Conservation (phyloP, 2,329 filamentous ascomycete species). For the Hypocrella siamensis region DNA sequence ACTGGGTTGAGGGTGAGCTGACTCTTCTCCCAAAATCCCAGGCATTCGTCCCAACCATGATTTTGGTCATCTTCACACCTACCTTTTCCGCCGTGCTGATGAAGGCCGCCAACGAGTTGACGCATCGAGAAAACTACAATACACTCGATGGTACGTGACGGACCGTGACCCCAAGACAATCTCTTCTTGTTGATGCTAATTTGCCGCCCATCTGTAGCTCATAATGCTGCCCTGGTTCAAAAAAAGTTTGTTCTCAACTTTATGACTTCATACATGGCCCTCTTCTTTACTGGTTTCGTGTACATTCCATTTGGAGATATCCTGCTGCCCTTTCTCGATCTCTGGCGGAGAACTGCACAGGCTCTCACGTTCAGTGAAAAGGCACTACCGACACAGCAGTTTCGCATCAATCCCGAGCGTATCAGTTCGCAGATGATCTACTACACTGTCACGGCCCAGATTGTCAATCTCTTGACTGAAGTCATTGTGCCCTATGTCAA, state of each 20-base stretch:
- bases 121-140: slow-evolving; percentile 80
- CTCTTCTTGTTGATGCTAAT: no score
- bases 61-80: slow-evolving; percentile 71
- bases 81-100: slow-evolving; percentile 64
- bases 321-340: slow-evolving; percentile 71
- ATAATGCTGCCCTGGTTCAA: slow-evolving; percentile 70
- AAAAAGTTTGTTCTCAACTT: slow-evolving; percentile 97
- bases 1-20: background rate
- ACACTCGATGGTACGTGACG: slow-evolving; percentile 50
- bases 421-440: slow-evolving; percentile 89
- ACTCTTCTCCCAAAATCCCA: slow-evolving; percentile 17
- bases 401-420: slow-evolving; percentile 68
- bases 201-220: slow-evolving; percentile 28
- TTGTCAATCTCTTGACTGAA: slow-evolving; percentile 77
- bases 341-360: slow-evolving; percentile 62
- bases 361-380: slow-evolving; percentile 64
- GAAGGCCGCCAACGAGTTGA: slow-evolving; percentile 59
- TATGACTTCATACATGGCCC: slow-evolving; percentile 83
- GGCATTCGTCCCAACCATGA: slow-evolving; percentile 76
- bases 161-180: no score
- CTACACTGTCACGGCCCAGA: slow-evolving; percentile 84
- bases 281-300: slow-evolving; percentile 85
- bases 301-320: slow-evolving; percentile 83
- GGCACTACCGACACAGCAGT: slow-evolving; percentile 47
- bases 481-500: slow-evolving; percentile 75